Evolutionary conservation across 2,329 filamentous ascomycete species (phyloP).

Genomic region (Tolypocladium nubicola): DNA sequence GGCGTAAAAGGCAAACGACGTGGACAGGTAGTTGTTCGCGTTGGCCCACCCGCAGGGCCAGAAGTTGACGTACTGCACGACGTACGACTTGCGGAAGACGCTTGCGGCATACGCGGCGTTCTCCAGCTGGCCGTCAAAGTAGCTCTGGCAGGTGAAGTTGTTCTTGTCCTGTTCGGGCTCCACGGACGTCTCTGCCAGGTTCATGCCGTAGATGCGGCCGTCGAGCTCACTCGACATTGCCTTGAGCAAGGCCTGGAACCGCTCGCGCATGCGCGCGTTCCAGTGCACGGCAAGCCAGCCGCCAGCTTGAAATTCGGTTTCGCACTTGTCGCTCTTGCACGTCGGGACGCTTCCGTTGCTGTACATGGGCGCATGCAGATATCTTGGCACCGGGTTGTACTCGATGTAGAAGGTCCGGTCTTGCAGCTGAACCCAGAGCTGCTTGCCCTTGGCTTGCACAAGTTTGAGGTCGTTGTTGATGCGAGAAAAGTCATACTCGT

Average conservation of each 20-base stretch:
- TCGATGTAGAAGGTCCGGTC: slow-evolving; percentile 6
- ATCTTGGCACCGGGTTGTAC: slow-evolving; percentile 7
- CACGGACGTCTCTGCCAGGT: slow-evolving; percentile 10
- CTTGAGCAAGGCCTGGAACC: slow-evolving; percentile 7
- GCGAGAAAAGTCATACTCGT: background rate
- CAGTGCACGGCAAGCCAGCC: background rate
- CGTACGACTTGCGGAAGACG: slow-evolving; percentile 7
- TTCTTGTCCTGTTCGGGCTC: background rate
- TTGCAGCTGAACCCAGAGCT: slow-evolving; percentile 12
- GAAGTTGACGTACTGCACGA: slow-evolving; percentile 12
- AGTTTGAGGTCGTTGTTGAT: slow-evolving; percentile 18
- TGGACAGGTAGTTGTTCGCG: background rate
- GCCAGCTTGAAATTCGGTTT: background rate
- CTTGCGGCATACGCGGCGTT: slow-evolving; percentile 1
- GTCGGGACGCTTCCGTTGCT: slow-evolving; percentile 9
- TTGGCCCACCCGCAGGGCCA: slow-evolving; percentile 10
- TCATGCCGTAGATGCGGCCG: slow-evolving; percentile 8
- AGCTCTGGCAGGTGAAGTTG: background rate
- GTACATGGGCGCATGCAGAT: slow-evolving; percentile 7
- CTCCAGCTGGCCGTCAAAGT: background rate
- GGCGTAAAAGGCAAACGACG: background rate
- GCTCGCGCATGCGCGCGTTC: slow-evolving; percentile 3
- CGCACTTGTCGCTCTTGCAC: slow-evolving; percentile 8
- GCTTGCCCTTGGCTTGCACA: slow-evolving; percentile 8
- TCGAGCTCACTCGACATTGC: slow-evolving; percentile 8